Base-by-base conservation (phyloP, 352 stramenopile species). In the Globisporangium ultimum region DNA sequence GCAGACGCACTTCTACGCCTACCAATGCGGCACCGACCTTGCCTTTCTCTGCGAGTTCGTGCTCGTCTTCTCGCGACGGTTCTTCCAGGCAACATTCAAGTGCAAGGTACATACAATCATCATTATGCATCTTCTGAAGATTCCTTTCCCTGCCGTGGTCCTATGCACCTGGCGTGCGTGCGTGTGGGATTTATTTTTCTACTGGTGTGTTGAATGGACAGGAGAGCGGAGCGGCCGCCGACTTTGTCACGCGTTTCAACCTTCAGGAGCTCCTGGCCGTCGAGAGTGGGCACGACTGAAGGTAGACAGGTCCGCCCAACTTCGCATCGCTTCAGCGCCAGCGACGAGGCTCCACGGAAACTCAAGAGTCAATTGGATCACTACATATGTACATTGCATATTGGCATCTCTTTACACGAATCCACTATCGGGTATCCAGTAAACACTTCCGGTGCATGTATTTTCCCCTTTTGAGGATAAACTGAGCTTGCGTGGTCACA, bases 31-130 rank as follows among this genome's bases (percentile, higher is more conserved):
- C 28, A 71, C 60, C 8, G 70, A 80, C 64, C 58, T 67, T 0
- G 53, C 78, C 52, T 92, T 92, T 50, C 60, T 91, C 17, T 83
- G 78, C 50, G 84, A 93, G 65, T 93, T 93, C 48, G 77, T 93
- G 24, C 65, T 93, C 45, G 72, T 93, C 20, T 88, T 74, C 55
- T 65, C 77, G 32, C 69, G 84, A 2, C 70, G 71, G n/a, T 93
- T 90, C 64, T 93, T 93, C 68, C 80, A 91, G 52, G 78, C 80
- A 20, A 91, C 80, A 1, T 93, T 93, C 67, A 93, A 93, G 49
- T 90, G 80, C 78, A 72, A 79, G 76, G 84, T 90, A 63, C 32
- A 61, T 58, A 15, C 18, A 28, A 18, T 13, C 20, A n/a, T 54
- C 11, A 18, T 3, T 8, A 42, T 38, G 17, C 17, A 28, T 46